Base-by-base conservation (phyloP, 371 early-diverging fungal genomes). In the Mucor irregularis region DNA sequence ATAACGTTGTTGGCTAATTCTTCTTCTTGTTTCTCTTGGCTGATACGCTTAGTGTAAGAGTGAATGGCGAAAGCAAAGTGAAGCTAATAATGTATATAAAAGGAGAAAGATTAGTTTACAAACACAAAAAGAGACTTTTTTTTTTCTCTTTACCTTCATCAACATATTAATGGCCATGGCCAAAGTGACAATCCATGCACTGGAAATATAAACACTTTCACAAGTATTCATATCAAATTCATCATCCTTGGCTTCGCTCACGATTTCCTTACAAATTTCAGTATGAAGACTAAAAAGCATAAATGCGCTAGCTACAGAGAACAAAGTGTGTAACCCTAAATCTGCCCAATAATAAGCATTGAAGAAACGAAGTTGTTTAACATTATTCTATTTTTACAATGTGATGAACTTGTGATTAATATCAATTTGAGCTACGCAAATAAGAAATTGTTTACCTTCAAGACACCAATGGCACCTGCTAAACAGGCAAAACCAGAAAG, bases 31-130 rank as follows among this genome's bases (percentile, higher is more conserved):
- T 22, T 33, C 16, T 34, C 30, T 54, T 54, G 49, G 22, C 54
- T 40, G 4, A 71, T 65, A 34, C 39, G 60, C 7, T 56, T 60
- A 19, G 56, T 62, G 42, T 76, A 76, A 26, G 68, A 40, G 26
- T 67, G 73, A 45, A 76, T 71, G 35, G 76, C 76, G 42, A 76
- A 66, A 17, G 73, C 76, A 54, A 66, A 76, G 31, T 76, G 76
- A 55, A 76, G 64, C 66, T n/a, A n/a, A n/a, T n/a, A n/a, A n/a
- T n/a, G n/a, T n/a, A n/a, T n/a, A n/a, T n/a, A n/a, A n/a, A n/a
- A n/a, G n/a, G n/a, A n/a, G n/a, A n/a, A n/a, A n/a, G n/a, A n/a
- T n/a, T n/a, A n/a, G n/a, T n/a, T n/a, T n/a, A n/a, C n/a, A n/a
- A n/a, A n/a, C n/a, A n/a, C n/a, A n/a, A n/a, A n/a, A n/a, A n/a